Conservation (phyloP, 768 basidiomycete genomes). For the Leucogyrophana mollusca region DNA sequence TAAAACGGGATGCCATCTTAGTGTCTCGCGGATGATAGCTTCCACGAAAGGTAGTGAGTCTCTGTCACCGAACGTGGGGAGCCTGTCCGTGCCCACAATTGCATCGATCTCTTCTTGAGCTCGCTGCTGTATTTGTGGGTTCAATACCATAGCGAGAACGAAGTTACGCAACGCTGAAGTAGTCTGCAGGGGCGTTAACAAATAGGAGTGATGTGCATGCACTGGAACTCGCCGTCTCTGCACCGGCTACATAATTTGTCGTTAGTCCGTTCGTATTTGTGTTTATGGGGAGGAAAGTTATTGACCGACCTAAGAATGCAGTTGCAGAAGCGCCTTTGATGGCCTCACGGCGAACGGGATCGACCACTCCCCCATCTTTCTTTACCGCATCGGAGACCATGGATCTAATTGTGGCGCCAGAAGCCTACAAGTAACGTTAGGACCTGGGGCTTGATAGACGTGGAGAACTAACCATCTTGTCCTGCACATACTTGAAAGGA, state of each 20-base stretch:
- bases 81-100: slow-evolving; percentile 26
- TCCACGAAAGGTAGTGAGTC: slow-evolving; percentile 23
- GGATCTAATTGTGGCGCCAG: neutral
- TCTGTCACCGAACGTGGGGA: slow-evolving; percentile 30
- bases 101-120: slow-evolving; percentile 38
- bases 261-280: no score
- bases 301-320: slow-evolving; percentile 1
- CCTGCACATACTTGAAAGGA: neutral
- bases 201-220: no score
- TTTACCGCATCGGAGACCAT: neutral
- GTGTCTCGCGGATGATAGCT: slow-evolving; percentile 29
- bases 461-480: neutral
- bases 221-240: slow-evolving; percentile 22
- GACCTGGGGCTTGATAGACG: neutral
- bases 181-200: slow-evolving; percentile 30
- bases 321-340: slow-evolving; percentile 1
- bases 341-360: neutral
- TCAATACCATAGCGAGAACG: slow-evolving; percentile 33
- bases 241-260: slow-evolving; percentile 18
- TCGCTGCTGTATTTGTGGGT: slow-evolving; percentile 34
- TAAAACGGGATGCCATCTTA: slow-evolving; percentile 34
- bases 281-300: no score
- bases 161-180: slow-evolving; percentile 29
- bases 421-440: neutral
- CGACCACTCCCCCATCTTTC: neutral